Conservation (phyloP, 257 asterid species). For the Petrea volubilis region DNA sequence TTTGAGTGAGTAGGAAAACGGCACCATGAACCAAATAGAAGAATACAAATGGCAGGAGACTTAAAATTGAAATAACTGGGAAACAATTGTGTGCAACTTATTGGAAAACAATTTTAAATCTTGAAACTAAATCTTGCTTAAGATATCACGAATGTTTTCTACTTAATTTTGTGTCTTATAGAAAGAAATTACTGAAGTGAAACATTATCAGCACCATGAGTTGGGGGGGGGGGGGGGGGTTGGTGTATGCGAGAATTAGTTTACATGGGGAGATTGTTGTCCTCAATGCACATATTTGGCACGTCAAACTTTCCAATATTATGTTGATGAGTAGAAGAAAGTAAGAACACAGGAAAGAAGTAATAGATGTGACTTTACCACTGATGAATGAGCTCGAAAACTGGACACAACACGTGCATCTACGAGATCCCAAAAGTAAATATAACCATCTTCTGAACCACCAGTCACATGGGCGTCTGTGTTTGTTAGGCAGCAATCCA, state of each 20-base stretch:
- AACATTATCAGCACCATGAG: neutral
- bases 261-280: neutral
- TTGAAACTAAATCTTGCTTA: neutral
- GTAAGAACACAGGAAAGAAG: neutral
- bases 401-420: constrained; percentile 73
- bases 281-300: neutral
- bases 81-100: neutral
- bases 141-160: neutral
- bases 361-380: constrained; percentile 50
- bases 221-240: neutral
- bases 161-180: neutral
- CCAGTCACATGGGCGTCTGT: constrained; percentile 88
- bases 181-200: neutral
- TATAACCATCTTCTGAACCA: constrained; percentile 91
- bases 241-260: neutral
- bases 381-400: constrained; percentile 85
- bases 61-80: too few species aligned
- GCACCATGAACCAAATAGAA: too few species aligned
- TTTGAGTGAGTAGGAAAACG: neutral
- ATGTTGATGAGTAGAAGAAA: neutral
- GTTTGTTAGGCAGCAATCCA: constrained; percentile 95
- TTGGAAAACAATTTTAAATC: neutral
- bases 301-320: constrained; percentile 6
- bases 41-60: too few species aligned
- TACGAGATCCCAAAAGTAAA: constrained; percentile 95